phyloP scores from a whole-genome alignment of 2,329 filamentous ascomycete genomes.

The Sporothrix pallida region DNA sequence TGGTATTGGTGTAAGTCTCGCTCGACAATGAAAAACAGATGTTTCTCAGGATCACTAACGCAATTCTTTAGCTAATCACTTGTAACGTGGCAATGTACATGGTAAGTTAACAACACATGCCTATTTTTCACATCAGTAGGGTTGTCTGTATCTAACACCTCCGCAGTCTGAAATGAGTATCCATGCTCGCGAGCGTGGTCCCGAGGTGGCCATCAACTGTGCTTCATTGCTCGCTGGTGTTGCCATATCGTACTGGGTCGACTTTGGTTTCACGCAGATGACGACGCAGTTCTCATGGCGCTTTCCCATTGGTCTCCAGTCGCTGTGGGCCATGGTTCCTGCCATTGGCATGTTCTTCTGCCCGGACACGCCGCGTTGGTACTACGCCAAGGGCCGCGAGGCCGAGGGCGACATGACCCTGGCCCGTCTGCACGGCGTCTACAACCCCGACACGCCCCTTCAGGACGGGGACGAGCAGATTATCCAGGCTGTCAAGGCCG shows the following conservation, averaged over 20 bases:
- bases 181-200: conserved; percentile 10
- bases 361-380: conserved; percentile 21
- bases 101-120: background rate
- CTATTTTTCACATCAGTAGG: background rate
- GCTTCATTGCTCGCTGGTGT: conserved; percentile 7
- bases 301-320: conserved; percentile 23
- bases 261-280: conserved; percentile 22
- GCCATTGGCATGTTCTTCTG: conserved; percentile 18
- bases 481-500: conserved; percentile 6
- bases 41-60: background rate
- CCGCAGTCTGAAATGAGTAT: conserved; percentile 19
- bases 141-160: background rate
- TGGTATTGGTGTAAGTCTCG: too few relatives aligned
- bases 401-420: conserved; percentile 6
- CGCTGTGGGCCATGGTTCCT: conserved; percentile 11
- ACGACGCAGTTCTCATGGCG: conserved; percentile 15
- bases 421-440: conserved; percentile 20
- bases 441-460: background rate
- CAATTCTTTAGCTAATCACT: background rate
- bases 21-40: too few relatives aligned
- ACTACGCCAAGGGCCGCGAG: conserved; percentile 26
- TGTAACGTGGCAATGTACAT: conserved; percentile 25
- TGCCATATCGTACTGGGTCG: conserved; percentile 21
- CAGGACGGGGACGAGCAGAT: background rate
- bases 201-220: conserved; percentile 20